A percentile compares a stretch with the other conserved stretches of the same genome.
Conservation (phyloP, 805 yeast species). For the Kodamaea sagamina region DNA sequence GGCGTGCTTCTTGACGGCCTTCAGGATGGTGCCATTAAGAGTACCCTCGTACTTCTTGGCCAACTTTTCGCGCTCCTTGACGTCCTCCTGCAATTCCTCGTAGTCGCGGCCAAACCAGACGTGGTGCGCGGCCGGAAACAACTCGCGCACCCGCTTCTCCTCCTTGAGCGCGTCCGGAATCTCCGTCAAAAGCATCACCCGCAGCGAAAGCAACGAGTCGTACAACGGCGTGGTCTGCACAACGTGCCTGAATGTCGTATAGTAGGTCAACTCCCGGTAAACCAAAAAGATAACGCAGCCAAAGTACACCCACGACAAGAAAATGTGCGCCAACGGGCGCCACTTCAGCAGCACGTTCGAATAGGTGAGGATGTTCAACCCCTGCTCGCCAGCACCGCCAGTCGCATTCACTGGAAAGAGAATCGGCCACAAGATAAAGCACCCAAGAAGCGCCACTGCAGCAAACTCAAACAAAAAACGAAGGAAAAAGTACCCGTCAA, state of each 20-base stretch:
- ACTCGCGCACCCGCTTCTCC: slow-evolving; percentile 52
- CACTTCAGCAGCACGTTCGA: slow-evolving; percentile 64
- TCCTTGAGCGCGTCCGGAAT: slow-evolving; percentile 51
- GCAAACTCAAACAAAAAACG: slow-evolving; percentile 62
- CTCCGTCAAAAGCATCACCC: slow-evolving; percentile 73
- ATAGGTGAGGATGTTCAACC: slow-evolving; percentile 66
- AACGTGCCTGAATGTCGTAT: slow-evolving; percentile 71
- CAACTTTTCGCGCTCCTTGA: slow-evolving; percentile 64
- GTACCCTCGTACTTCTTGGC: slow-evolving; percentile 64
- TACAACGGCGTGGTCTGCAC: slow-evolving; percentile 72
- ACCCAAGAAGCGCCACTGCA: slow-evolving; percentile 52
- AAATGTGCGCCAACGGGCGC: slow-evolving; percentile 72
- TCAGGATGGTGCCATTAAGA: slow-evolving; percentile 58
- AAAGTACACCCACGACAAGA: slow-evolving; percentile 72
- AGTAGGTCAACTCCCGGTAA: slow-evolving; percentile 73
- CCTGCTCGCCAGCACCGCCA: slow-evolving; percentile 54
- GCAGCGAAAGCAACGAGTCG: slow-evolving; percentile 66
- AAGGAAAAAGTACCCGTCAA: slow-evolving; percentile 76
- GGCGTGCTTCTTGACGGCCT: slow-evolving; percentile 56
- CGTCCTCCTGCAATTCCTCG: slow-evolving; percentile 53
- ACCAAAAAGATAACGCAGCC: slow-evolving; percentile 65
- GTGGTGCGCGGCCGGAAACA: slow-evolving; percentile 63
- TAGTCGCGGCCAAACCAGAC: slow-evolving; percentile 68
- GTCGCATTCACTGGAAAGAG: slow-evolving; percentile 75
- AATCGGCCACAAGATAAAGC: slow-evolving; percentile 63